Conservation (phyloP, 441 rosid species). For the Sinapis alba region DNA sequence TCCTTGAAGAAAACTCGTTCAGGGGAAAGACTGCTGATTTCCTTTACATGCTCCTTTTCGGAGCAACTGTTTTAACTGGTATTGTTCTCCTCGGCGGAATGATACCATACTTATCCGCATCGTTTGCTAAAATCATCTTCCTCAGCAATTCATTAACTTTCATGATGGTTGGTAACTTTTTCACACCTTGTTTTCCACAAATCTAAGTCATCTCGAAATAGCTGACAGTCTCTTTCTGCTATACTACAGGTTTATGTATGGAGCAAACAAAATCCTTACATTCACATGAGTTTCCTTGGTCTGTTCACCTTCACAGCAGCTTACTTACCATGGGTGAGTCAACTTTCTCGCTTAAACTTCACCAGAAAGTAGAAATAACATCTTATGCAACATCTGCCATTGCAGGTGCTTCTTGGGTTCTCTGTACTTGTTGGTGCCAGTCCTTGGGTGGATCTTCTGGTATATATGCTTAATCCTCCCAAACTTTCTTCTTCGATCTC, state of each 20-base stretch:
- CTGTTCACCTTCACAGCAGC: conserved; percentile 97
- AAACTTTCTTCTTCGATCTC: not conserved
- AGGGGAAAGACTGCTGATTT: conserved; percentile 99
- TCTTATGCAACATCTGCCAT: not conserved
- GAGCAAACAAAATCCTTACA: conserved; percentile 99
- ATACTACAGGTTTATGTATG: conserved; percentile 90
- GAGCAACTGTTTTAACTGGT: conserved; percentile 86
- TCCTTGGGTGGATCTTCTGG: conserved; percentile 99
- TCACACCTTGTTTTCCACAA: conserved; percentile 5
- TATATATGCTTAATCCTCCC: conserved; percentile 31
- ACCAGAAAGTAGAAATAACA: not conserved
- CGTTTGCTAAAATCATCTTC: conserved; percentile 94
- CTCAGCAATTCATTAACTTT: conserved; percentile 99
- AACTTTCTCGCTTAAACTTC: not conserved
- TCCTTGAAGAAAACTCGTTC: conserved; percentile 99
- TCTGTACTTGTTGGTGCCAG: conserved; percentile 98
- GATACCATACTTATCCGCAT: conserved; percentile 91
- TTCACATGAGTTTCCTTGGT: conserved; percentile 99
- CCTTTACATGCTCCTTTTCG: conserved; percentile 96
- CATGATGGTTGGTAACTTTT: conserved; percentile 80
- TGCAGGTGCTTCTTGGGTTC: conserved; percentile 96
- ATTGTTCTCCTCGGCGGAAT: conserved; percentile 93
- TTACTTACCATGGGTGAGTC: conserved; percentile 96
- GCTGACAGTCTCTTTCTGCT: conserved; percentile 15
- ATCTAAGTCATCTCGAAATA: not conserved